These are phyloP conservation scores for Vitis labrusca DNA, from an alignment of 164 flowering plant species.

Conservation along the genomic window DNA sequence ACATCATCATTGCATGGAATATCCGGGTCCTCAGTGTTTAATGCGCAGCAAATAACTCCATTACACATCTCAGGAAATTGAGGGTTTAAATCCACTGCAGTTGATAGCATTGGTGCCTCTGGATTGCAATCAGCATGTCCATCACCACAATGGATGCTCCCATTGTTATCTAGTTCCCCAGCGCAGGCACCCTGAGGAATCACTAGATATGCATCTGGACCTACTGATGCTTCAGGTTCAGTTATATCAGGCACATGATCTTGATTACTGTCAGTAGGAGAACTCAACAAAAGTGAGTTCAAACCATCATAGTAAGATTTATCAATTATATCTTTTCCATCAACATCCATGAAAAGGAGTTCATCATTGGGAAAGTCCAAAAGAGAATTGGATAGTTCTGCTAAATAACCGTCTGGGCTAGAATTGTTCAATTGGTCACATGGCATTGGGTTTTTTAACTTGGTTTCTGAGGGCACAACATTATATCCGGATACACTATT, in stretches of 20 bases:
- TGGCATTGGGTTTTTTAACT: constrained; percentile 20
- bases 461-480: constrained; percentile 25
- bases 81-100: constrained; percentile 22
- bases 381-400: constrained; percentile 43
- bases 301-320: constrained; percentile 53
- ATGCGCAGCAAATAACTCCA: constrained; percentile 52
- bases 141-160: constrained; percentile 10
- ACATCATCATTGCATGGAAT: constrained; percentile 78
- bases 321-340: constrained; percentile 52
- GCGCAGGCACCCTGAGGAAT: constrained; percentile 18
- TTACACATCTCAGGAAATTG: constrained; percentile 29
- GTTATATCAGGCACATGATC: constrained; percentile 19
- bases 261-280: constrained; percentile 42
- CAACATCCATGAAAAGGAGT: constrained; percentile 38
- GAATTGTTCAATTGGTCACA: constrained; percentile 28
- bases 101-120: constrained; percentile 23
- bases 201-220: constrained; percentile 17
- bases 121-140: constrained; percentile 12
- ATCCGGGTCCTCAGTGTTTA: constrained; percentile 74
- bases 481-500: constrained; percentile 28
- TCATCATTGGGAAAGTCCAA: constrained; percentile 53
- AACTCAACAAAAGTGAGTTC: constrained; percentile 50
- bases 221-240: constrained; percentile 27
- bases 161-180: constrained; percentile 16
- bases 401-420: constrained; percentile 42